Percentiles rank a stretch among this genome's conserved stretches.
These are phyloP conservation scores for Neocallimastix lanati DNA, from an alignment of 192 early-diverging fungal species.

Conservation along the genomic window DNA sequence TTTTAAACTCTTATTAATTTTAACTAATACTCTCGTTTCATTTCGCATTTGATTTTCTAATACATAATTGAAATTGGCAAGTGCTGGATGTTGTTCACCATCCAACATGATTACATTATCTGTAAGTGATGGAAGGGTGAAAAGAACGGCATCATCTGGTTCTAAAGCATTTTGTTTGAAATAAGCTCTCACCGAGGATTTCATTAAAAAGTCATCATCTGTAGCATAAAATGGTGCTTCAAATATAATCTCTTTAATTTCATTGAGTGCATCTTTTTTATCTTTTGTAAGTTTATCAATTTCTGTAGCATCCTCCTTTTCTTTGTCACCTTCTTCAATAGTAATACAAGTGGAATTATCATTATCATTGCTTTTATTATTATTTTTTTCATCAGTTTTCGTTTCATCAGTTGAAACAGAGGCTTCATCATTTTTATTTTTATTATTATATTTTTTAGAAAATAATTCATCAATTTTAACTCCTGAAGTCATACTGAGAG, in stretches of 20 bases:
- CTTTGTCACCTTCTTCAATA: neutral
- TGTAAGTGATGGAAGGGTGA: constrained; percentile 12
- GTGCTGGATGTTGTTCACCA: neutral
- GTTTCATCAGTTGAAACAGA: neutral
- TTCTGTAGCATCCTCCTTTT: neutral
- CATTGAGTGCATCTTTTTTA: neutral
- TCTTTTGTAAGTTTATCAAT: too few relatives aligned
- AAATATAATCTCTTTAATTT: constrained; percentile 6
- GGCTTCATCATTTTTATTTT: neutral
- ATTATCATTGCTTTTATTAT: neutral
- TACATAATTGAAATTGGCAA: neutral
- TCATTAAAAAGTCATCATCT: constrained; percentile 55
- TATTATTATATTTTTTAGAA: neutral
- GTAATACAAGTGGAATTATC: neutral
- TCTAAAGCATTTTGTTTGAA: constrained; percentile 51
- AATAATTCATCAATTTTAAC: neutral
- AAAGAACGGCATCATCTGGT: constrained; percentile 37
- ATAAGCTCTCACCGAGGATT: constrained; percentile 30
- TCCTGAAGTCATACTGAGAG: neutral
- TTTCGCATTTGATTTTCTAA: neutral
- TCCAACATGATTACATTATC: neutral
- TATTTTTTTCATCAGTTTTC: neutral
- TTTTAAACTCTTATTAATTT: neutral
- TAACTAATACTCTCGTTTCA: neutral
- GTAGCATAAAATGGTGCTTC: constrained; percentile 30